These are phyloP conservation scores for Naganishia randhawae DNA, from an alignment of 768 basidiomycete genomes.

Conservation along the genomic window DNA sequence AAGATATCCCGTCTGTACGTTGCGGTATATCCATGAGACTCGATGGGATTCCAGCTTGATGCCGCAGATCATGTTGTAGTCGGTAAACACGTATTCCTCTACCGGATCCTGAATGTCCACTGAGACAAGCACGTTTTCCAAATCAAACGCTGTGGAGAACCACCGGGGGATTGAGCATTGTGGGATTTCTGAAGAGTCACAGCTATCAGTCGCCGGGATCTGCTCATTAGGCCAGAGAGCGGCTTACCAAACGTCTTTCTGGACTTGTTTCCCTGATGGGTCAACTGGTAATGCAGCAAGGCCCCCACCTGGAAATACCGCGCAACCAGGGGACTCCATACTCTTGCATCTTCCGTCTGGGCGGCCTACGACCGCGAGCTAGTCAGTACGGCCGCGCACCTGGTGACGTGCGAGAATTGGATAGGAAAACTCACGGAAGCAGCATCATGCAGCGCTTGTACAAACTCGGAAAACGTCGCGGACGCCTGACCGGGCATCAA, in stretches of 20 bases:
- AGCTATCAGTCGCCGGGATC: too few species aligned
- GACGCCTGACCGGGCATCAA: slow-evolving; percentile 8
- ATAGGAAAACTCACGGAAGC: neutral
- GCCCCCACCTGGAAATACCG: neutral
- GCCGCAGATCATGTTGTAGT: slow-evolving; percentile 7
- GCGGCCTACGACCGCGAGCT: too few species aligned
- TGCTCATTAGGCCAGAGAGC: too few species aligned
- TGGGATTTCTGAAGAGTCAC: slow-evolving; percentile 6
- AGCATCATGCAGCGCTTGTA: slow-evolving; percentile 1
- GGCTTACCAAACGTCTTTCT: slow-evolving; percentile 14
- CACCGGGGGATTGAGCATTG: slow-evolving; percentile 9
- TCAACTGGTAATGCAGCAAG: slow-evolving; percentile 8
- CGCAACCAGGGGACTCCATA: neutral
- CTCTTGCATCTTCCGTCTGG: neutral
- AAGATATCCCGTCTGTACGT: neutral
- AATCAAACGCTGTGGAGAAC: slow-evolving; percentile 9
- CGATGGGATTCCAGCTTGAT: neutral
- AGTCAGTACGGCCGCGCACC: neutral
- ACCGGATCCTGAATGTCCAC: slow-evolving; percentile 4
- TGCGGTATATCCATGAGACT: slow-evolving; percentile 6
- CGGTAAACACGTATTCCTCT: slow-evolving; percentile 19
- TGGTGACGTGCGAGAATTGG: neutral
- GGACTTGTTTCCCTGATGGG: slow-evolving; percentile 16
- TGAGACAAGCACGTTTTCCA: neutral
- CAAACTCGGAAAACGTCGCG: neutral